Base-by-base conservation (phyloP, 352 stramenopile species). In the Peronospora farinosa region DNA sequence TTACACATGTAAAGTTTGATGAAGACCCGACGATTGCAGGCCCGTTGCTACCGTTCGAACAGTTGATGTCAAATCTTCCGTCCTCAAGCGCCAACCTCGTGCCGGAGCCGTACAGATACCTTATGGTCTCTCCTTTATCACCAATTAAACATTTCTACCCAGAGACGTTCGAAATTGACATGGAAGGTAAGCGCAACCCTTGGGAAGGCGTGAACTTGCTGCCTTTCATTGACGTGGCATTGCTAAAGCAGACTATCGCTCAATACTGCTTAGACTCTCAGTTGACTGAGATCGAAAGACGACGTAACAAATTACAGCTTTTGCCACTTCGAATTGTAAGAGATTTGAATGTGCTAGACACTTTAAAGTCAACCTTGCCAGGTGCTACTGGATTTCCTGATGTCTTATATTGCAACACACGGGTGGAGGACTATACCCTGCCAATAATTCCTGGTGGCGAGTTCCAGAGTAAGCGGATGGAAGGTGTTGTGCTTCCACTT, bases 161-260 rank as follows among this genome's bases (percentile, higher is more conserved):
- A 0, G 70, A 85, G 36, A 82, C 61, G 13, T 91, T 93, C 37
- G 67, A 79, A 3, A 88, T 93, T 45, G 82, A 93, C 33, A 91
- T 89, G 78, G 76, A 93, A 63, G 82, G 82, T 50, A 93, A 93
- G 51, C 70, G 74, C 9, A 99, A 99, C 61, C 84, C 92, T 27
- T 99, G 97, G 97, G 97, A 99, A 81, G 96, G 96, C 7, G 96
- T 99, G 11, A 98, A 98, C 56, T 69, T 99, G 31, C 67, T 99
- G 15, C 95, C 96, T 13, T 99, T 99, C 60, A 99, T 99, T 63
- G 94, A 99, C 51, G 86, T 94, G 2, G 71, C 84, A 16, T 58
- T 92, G 32, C 60, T 99, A 7, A 89, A 92, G 33, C 60, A 88
- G 30, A 88, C 96, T 4, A 98, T 99, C 45, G 69, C 72, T 12